Base-by-base conservation (phyloP, 2,329 filamentous ascomycete genomes). In the Fusarium buxicola region DNA sequence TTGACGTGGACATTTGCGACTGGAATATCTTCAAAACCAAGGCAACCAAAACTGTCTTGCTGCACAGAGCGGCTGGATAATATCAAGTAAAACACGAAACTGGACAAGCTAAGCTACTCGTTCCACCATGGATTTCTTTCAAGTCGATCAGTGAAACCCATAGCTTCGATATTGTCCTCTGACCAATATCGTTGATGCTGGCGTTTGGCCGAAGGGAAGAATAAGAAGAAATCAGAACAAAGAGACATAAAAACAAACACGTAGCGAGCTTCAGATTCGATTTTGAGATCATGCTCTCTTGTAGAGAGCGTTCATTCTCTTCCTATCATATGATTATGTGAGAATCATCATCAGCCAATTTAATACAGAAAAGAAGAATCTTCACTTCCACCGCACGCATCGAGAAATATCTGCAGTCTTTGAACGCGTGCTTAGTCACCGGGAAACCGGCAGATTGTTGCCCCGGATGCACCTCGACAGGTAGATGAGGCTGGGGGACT, bases 321-420 rank as follows among this genome's bases (percentile, higher is more conserved):
- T 88, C 86, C 86, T 88, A 88, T 88, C 83, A 86, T 86, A 76
- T 76, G 72, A 78, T 81, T 79, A 78, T 80, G 75, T 72, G 75
- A 74, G 77, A 82, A 85, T 88, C 86, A 88, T 88, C 86, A 88
- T 74, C 55, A 86, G 84, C 85, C 74, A 75, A 65, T 65, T 74
- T 75, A 72, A 67, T 73, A 65, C 69, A 73, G 65, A 72, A 71
- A 68, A 66, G 60, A 71, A 65, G 47, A 46, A 41, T 60, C 67
- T 59, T n/a, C 52, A 44, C 44, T 57, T 25, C 32, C 45, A 43
- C 58, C 46, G 56, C 52, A 60, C 40, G 46, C 36, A 52, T 55
- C 34, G 46, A 21, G 28, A 50, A 72, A 66, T 69, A 66, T 67
- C 32, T 60, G 49, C 51, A 53, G 41, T 36, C 34, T 45, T 24